Base-by-base conservation (phyloP, 805 yeast species). In the Candida coleopterorum region DNA sequence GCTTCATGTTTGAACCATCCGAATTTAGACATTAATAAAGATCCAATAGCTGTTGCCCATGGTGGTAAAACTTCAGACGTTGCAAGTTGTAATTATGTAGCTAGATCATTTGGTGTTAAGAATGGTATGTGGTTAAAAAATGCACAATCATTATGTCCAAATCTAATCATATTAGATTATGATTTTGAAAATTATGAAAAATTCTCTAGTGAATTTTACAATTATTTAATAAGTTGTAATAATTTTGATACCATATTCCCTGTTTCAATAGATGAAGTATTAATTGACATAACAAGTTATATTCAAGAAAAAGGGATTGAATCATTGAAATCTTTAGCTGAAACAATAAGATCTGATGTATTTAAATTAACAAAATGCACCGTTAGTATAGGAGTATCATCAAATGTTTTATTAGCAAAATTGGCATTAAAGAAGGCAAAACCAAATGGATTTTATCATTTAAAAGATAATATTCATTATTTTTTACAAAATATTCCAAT, bases 61-160 rank as follows among this genome's bases (percentile, higher is more conserved):
- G 81, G 81, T 5, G 75, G 75, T 1, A 52, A 50, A 9, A 65
- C 74, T 2, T 77, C 97, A 0, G 97, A 90, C 55, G 68, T 93
- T 10, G 93, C 97, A 0, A 84, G 95, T 40, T 88, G 97, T 52
- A 93, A 93, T 55, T 93, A 93, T 54, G 79, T 70, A 4, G 96
- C 97, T 0, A 68, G 98, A 20, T 53, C 64, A n/a, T 65, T 46
- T 40, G 97, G 97, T 0, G 80, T 90, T 4, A 63, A 54, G 18
- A 89, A 93, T 53, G 97, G 97, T 0, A 85, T 83, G 93, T 93
- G 97, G 95, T 74, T 85, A 2, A 64, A 77, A 1, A 46, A 64
- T 2, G 97, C 97, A 0, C 64, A 60, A 42, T 56, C 60, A 25
- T 41, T 75, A 23, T 85, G 97, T 49, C 95, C 93, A 0, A 60